phyloP scores from a whole-genome alignment of 371 early-diverging fungal species.

The Nematocida sp. region DNA sequence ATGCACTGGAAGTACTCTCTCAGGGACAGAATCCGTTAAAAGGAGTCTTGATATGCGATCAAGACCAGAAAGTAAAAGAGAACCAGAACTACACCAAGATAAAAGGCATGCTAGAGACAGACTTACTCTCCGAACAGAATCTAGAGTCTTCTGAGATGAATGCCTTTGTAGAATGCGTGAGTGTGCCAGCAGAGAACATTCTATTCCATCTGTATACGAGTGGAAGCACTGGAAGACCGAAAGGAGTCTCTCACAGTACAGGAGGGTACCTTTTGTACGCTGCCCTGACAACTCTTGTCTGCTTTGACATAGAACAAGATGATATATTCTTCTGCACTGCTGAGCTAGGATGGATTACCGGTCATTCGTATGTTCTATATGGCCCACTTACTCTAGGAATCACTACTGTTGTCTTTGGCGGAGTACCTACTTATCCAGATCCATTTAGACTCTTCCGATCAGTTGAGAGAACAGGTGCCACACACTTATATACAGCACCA shows the following conservation, averaged over 20 bases:
- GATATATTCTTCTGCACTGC: constrained; percentile 70
- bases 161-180: constrained; percentile 68
- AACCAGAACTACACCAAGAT: constrained; percentile 71
- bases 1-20: background rate
- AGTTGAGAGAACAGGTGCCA: constrained; percentile 73
- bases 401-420: constrained; percentile 78
- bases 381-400: constrained; percentile 76
- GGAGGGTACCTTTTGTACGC: constrained; percentile 86
- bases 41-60: constrained; percentile 23
- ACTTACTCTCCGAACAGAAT: background rate
- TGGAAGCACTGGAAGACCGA: constrained; percentile 85
- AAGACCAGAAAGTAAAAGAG: constrained; percentile 71
- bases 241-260: constrained; percentile 89
- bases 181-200: constrained; percentile 75
- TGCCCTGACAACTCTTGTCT: constrained; percentile 70
- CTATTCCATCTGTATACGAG: constrained; percentile 86
- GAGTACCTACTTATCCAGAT: constrained; percentile 74
- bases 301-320: constrained; percentile 69
- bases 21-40: background rate
- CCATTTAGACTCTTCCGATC: constrained; percentile 76
- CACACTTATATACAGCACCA: constrained; percentile 93
- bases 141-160: constrained; percentile 65
- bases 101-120: constrained; percentile 25
- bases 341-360: constrained; percentile 74
- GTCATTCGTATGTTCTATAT: constrained; percentile 80